Evolutionary conservation across 2,329 filamentous ascomycete species (phyloP).

Genomic region (Fusarium lyarnte): DNA sequence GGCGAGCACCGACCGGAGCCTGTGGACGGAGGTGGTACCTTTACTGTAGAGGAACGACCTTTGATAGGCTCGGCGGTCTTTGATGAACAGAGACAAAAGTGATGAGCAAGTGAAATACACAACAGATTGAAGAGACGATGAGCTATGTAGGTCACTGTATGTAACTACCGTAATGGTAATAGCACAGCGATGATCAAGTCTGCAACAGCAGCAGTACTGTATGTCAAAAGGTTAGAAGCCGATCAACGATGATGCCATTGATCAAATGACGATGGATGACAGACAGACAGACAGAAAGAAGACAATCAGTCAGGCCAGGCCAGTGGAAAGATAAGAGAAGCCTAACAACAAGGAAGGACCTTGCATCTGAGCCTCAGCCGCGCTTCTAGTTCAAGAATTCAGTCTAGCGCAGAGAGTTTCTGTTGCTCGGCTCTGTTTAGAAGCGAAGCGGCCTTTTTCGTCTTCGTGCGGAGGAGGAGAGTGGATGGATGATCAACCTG

Average conservation of each 20-base stretch:
- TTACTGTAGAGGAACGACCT: neutral
- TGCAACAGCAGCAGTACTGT: neutral
- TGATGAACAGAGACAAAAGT: neutral
- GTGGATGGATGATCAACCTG: constrained; percentile 13
- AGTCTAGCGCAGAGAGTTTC: constrained; percentile 7
- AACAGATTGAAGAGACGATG: constrained; percentile 1
- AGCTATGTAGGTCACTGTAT: constrained; percentile 7
- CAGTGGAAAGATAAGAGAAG: constrained; percentile 10
- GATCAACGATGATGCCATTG: constrained; percentile 22
- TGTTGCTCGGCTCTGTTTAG: neutral
- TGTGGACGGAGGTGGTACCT: constrained; percentile 16
- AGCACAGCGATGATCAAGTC: constrained; percentile 23
- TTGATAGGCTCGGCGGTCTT: constrained; percentile 22
- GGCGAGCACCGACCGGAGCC: constrained; percentile 13
- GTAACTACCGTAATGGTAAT: constrained; percentile 9
- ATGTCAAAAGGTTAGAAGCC: neutral
- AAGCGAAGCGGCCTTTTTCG: constrained; percentile 23
- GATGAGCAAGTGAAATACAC: constrained; percentile 18
- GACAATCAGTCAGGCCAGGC: constrained; percentile 13
- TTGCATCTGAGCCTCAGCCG: constrained; percentile 29
- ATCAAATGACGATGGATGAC: constrained; percentile 23
- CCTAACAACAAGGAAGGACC: constrained; percentile 29
- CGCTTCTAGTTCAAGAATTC: constrained; percentile 22
- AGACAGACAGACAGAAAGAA: neutral
- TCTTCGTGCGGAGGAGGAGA: constrained; percentile 21